These are phyloP conservation scores for Cornus kousa DNA, from an alignment of 148 eudicot species.

Conservation along the genomic window DNA sequence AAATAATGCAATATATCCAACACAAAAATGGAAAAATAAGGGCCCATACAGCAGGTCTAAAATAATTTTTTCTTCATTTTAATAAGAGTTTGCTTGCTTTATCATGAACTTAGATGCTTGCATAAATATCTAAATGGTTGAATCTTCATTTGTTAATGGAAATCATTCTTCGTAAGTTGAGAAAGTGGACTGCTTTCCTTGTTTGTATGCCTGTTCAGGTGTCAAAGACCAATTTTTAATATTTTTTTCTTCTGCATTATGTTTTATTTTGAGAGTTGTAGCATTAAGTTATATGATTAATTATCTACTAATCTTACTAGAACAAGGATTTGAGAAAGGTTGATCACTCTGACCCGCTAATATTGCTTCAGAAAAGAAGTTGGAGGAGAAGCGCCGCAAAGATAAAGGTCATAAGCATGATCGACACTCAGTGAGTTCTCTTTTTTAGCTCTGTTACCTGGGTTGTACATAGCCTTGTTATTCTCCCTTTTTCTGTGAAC, in stretches of 20 bases:
- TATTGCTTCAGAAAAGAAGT: slow-evolving; percentile 60
- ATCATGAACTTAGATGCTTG: neutral
- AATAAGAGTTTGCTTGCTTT: neutral
- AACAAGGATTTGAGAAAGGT: neutral
- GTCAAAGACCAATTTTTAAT: neutral
- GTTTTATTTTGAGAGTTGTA: neutral
- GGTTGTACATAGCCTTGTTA: neutral
- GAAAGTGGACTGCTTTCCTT: neutral
- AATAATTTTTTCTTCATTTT: neutral
- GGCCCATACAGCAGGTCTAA: neutral
- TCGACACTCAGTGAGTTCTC: slow-evolving; percentile 42
- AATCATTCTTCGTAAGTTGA: neutral
- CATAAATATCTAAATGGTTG: neutral
- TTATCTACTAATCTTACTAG: neutral
- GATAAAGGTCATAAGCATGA: slow-evolving; percentile 54
- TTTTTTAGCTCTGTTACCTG: neutral
- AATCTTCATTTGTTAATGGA: neutral
- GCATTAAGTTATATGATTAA: neutral
- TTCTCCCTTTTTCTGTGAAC: neutral
- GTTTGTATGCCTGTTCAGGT: neutral
- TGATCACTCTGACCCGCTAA: slow-evolving; percentile 19
- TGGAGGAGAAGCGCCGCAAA: slow-evolving; percentile 62
- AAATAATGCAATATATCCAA: neutral
- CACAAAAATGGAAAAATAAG: neutral
- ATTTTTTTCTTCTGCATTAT: neutral